These are phyloP conservation scores for Crucibulum laeve DNA, from an alignment of 768 basidiomycete genomes.

Conservation along the genomic window DNA sequence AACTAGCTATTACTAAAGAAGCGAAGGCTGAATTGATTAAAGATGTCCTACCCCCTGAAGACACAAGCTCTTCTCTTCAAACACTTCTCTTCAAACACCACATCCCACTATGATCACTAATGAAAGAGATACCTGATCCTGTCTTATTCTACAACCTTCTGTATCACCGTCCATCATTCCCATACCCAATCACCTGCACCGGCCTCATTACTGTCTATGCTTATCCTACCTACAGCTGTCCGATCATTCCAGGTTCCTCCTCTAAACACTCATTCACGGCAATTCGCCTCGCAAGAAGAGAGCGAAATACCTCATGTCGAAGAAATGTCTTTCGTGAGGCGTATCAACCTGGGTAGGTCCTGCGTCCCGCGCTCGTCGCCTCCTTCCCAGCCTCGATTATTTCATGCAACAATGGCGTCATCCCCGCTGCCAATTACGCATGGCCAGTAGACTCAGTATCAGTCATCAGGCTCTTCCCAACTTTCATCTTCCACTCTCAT, in stretches of 20 bases:
- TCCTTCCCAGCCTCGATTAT: not conserved
- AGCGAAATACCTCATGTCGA: too few species aligned
- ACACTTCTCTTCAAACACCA: conserved; percentile 1
- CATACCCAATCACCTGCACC: not conserved
- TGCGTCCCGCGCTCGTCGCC: not conserved
- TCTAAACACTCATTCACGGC: too few species aligned
- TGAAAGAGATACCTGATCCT: not conserved
- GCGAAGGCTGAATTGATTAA: conserved; percentile 9
- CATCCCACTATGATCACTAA: not conserved
- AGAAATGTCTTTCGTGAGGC: too few species aligned
- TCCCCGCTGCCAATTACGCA: too few species aligned
- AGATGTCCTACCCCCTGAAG: conserved; percentile 2
- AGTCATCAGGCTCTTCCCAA: too few species aligned
- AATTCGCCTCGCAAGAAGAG: too few species aligned
- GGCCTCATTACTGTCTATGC: not conserved
- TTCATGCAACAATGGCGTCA: too few species aligned
- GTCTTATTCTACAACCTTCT: too few species aligned
- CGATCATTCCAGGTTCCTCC: too few species aligned
- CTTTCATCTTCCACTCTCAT: not conserved
- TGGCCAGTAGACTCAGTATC: too few species aligned
- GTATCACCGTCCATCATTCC: too few species aligned
- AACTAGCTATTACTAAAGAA: not conserved
- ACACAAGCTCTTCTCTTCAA: too few species aligned
- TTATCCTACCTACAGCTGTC: not conserved
- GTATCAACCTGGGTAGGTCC: not conserved